Base-by-base conservation (phyloP, 1,284 basidiomycete genomes). In the Singerocomus rubriflavus region DNA sequence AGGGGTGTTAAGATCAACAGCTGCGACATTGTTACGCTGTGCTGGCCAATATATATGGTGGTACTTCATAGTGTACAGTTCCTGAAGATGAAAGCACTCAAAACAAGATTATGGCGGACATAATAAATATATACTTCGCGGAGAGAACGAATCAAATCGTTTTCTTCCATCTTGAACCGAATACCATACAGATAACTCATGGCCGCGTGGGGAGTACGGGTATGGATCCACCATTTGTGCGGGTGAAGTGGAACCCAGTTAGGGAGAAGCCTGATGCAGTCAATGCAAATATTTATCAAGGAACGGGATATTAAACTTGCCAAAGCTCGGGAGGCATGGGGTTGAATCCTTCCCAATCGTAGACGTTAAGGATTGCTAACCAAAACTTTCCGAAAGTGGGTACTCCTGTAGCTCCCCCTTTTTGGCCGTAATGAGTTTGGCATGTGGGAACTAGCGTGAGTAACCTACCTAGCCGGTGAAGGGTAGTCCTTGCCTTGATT, bases 371-470 rank as follows among this genome's bases (percentile, higher is more conserved):
- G 37, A 98, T 71, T 1, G 93, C 86, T 33, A 99, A 75, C 97
- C 96, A 99, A 60, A 96, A 91, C 71, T 98, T 99, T n/a, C 96
- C 97, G 97, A 97, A 99, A 0, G 90, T 81, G 0, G 95, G 96
- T 25, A 85, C 81, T 26, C 81, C 84, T 2, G 81, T 79, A 1
- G 93, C 91, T 17, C 93, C 93, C 16, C 91, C 90, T 89, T 37
- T 25, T 31, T 16, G n/a, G 31, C 17, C 6, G 29, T n/a, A 38
- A 39, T 62, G 38, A 59, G 40, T n/a, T 31, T 11, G 11, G 9
- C 21, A 35, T 9, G 39, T 16, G 38, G 27, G n/a, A 29, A 3
- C 12, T 10, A 11, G 25, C n/a, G 46, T 3, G 16, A 30, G 30
- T 47, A 31, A 41, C 67, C 49, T 57, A 81, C 93, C 93, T 40